Evolutionary conservation across 768 basidiomycete genomes (phyloP).

Genomic region (Tylopilus subfusipes): DNA sequence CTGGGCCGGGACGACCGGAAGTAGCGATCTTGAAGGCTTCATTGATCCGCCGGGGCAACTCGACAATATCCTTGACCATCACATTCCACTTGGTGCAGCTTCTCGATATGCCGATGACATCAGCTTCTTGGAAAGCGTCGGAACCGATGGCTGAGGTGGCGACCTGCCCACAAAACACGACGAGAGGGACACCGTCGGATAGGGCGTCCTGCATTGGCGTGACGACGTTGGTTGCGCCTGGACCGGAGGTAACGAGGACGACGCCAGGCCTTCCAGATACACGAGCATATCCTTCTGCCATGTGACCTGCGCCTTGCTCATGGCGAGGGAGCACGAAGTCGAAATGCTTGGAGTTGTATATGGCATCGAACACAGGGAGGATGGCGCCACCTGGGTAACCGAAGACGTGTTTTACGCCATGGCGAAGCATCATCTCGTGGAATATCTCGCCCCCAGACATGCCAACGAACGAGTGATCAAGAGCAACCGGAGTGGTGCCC

Average conservation of each 20-base stretch:
- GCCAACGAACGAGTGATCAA: conserved; percentile 88
- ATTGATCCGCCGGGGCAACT: conserved; percentile 92
- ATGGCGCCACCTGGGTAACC: conserved; percentile 99
- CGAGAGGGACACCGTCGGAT: conserved; percentile 88
- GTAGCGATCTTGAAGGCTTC: conserved; percentile 99
- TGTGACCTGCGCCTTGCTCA: conserved; percentile 98
- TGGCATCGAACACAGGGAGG: conserved; percentile 99
- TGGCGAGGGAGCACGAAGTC: conserved; percentile 95
- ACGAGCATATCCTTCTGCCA: conserved; percentile 98
- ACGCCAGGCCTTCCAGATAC: conserved; percentile 98
- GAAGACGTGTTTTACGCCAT: conserved; percentile 94
- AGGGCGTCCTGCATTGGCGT: conserved; percentile 98
- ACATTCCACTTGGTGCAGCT: conserved; percentile 99
- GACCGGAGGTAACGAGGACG: conserved; percentile 96
- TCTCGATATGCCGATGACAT: conserved; percentile 92
- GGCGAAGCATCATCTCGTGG: conserved; percentile 99
- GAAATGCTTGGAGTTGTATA: conserved; percentile 93
- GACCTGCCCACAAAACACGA: conserved; percentile 98
- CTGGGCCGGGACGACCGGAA: conserved; percentile 94
- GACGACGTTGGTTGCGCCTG: conserved; percentile 96
- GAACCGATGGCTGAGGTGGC: conserved; percentile 99
- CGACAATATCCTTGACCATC: conserved; percentile 96
- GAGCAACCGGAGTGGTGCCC: conserved; percentile 44
- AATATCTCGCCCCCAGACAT: conserved; percentile 96
- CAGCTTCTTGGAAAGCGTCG: conserved; percentile 98